A percentile compares a stretch with the other conserved stretches of the same genome.
phyloP scores from a whole-genome alignment of 2,329 filamentous ascomycete species.

The Scolecobasidium constrictum region DNA sequence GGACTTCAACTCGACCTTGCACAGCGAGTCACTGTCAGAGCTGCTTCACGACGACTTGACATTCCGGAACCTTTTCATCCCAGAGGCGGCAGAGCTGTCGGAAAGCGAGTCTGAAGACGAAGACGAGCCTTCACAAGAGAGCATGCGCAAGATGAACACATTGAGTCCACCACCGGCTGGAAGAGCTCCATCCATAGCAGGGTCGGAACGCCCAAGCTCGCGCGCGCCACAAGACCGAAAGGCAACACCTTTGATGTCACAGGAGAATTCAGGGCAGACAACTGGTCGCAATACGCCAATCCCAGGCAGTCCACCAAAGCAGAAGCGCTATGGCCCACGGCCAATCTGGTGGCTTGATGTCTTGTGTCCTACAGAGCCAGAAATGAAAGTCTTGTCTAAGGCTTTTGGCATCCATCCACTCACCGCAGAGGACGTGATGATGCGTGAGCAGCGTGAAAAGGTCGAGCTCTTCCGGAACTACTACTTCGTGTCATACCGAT shows the following conservation, averaged over 20 bases:
- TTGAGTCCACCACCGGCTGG: conserved; percentile 1
- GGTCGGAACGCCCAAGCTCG: neutral
- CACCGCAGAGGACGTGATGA: conserved; percentile 92
- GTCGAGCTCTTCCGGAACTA: conserved; percentile 96
- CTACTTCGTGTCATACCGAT: conserved; percentile 97
- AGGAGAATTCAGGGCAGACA: neutral
- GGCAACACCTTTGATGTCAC: neutral
- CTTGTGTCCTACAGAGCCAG: conserved; percentile 77
- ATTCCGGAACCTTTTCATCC: conserved; percentile 83
- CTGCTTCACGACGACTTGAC: conserved; percentile 73
- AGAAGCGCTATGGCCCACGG: conserved; percentile 53
- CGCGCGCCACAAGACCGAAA: neutral
- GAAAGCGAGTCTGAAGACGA: conserved; percentile 60
- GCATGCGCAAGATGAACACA: neutral
- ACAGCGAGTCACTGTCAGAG: conserved; percentile 90
- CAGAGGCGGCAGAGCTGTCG: conserved; percentile 50
- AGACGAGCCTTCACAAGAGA: conserved; percentile 35
- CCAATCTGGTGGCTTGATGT: conserved; percentile 97
- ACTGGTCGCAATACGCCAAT: conserved; percentile 9
- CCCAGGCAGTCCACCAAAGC: conserved; percentile 13
- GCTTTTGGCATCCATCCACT: conserved; percentile 92
- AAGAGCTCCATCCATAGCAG: neutral
- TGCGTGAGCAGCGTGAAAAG: conserved; percentile 95
- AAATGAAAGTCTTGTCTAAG: conserved; percentile 90
- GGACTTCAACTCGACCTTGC: conserved; percentile 88